Conservation (phyloP, 2,329 filamentous ascomycete genomes). For the Fusarium heterosporum region DNA sequence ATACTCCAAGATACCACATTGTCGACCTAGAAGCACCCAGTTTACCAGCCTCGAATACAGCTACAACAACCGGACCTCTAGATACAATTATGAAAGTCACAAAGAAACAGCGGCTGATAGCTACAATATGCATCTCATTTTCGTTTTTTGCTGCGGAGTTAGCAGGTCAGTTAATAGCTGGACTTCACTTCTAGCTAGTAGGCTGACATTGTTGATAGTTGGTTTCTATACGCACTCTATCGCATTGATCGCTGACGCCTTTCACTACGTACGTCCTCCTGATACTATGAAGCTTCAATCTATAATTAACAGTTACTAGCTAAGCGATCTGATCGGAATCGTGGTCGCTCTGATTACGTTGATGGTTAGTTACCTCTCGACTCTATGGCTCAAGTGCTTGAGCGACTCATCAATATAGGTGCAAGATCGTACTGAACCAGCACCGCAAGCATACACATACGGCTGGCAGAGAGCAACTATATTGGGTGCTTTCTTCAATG, state of each 20-base stretch:
- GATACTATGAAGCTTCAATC: background rate
- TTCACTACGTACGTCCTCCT: constrained; percentile 69
- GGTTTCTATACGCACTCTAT: constrained; percentile 78
- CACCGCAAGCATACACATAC: constrained; percentile 67
- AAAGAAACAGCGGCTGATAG: constrained; percentile 59
- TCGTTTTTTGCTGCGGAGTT: constrained; percentile 66
- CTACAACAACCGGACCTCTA: background rate
- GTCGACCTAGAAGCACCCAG: background rate
- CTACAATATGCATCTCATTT: constrained; percentile 62
- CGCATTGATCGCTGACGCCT: constrained; percentile 80
- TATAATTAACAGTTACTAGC: constrained; percentile 53
- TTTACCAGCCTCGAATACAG: background rate
- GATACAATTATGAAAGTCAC: constrained; percentile 34
- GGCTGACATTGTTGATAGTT: constrained; percentile 54
- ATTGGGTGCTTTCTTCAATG: constrained; percentile 84
- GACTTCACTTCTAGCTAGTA: background rate
- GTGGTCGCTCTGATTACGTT: constrained; percentile 73
- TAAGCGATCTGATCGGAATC: constrained; percentile 79
- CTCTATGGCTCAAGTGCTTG: background rate
- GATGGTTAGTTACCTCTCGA: constrained; percentile 58
- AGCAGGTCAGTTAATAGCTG: constrained; percentile 51
- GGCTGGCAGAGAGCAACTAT: constrained; percentile 82
- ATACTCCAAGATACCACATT: background rate
- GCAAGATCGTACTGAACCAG: constrained; percentile 63
- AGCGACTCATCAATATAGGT: constrained; percentile 55